Percentiles rank a stretch among this genome's conserved stretches.
phyloP scores from a whole-genome alignment of 2,329 filamentous ascomycete genomes.

The Ophioceras dolichostomum region DNA sequence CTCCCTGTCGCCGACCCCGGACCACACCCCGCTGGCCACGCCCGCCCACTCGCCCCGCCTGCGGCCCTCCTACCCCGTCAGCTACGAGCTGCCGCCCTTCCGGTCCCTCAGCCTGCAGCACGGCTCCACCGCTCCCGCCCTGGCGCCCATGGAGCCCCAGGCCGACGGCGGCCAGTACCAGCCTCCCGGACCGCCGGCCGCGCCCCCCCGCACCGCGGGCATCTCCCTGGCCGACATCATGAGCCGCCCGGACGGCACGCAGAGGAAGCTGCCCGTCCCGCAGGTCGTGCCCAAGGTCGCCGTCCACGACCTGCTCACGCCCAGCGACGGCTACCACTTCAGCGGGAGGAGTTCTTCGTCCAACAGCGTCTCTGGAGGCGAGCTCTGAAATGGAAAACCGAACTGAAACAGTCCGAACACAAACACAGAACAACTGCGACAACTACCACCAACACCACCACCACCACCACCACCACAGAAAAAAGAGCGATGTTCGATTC shows the following conservation, averaged over 20 bases:
- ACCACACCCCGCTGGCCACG: slow-evolving; percentile 96
- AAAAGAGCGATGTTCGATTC: too few species aligned
- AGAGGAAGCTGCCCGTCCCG: slow-evolving; percentile 82
- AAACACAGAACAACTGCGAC: too few species aligned
- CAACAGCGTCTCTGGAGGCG: slow-evolving; percentile 65
- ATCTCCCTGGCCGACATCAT: slow-evolving; percentile 88
- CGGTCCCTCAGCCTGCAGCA: slow-evolving; percentile 48
- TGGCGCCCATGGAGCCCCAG: slow-evolving; percentile 47
- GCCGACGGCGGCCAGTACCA: slow-evolving; percentile 31
- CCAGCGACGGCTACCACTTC: slow-evolving; percentile 46
- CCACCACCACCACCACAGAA: too few species aligned
- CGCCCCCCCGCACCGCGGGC: slow-evolving; percentile 45
- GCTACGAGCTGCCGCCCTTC: slow-evolving; percentile 74
- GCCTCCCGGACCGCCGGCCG: slow-evolving; percentile 29
- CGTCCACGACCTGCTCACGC: slow-evolving; percentile 70
- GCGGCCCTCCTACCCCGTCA: slow-evolving; percentile 56
- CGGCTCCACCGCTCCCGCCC: slow-evolving; percentile 39
- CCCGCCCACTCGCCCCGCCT: slow-evolving; percentile 90
- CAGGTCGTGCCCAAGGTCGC: slow-evolving; percentile 74
- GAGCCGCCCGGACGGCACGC: slow-evolving; percentile 72
- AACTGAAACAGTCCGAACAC: too few species aligned
- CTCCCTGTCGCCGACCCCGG: slow-evolving; percentile 86
- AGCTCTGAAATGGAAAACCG: too few species aligned
- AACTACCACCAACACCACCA: too few species aligned
- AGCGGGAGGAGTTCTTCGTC: slow-evolving; percentile 68